Evolutionary conservation across 345 rosid species (phyloP).

Genomic region (Eucalyptus curtisii): DNA sequence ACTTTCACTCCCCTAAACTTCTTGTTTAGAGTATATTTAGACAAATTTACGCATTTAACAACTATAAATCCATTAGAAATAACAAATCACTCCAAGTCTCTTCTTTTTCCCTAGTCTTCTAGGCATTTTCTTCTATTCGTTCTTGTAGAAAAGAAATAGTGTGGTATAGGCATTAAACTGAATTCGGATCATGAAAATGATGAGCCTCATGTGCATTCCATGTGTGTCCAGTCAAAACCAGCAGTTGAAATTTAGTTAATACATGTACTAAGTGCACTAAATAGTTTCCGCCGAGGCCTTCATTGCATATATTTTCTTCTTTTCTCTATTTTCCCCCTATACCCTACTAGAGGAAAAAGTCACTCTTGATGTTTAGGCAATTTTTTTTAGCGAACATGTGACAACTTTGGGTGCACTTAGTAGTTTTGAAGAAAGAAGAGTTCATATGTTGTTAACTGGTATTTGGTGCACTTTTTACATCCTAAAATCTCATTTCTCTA

Average conservation of each 20-base stretch:
- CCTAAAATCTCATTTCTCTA: not conserved
- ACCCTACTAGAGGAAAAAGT: not conserved
- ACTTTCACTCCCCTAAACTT: not conserved
- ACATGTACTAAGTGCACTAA: not conserved
- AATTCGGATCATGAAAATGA: not conserved
- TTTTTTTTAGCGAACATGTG: not conserved
- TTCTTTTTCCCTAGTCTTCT: too few relatives aligned
- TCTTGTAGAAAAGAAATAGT: not conserved
- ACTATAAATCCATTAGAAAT: not conserved
- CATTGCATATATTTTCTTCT: not conserved
- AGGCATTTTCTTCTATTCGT: not conserved
- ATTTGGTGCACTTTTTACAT: not conserved
- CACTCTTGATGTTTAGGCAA: not conserved
- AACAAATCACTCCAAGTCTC: too few relatives aligned
- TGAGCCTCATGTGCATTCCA: accelerated
- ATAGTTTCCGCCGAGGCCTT: not conserved
- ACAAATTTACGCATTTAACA: too few relatives aligned
- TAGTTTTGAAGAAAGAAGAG: not conserved
- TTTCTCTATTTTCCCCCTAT: not conserved
- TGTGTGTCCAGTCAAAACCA: not conserved
- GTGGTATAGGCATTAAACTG: not conserved
- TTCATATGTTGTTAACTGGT: too few relatives aligned
- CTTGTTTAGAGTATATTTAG: not conserved
- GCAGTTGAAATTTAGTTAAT: not conserved
- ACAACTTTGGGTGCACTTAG: not conserved